Base-by-base conservation (phyloP, 2,329 filamentous ascomycete genomes). In the Alternaria burnsii region DNA sequence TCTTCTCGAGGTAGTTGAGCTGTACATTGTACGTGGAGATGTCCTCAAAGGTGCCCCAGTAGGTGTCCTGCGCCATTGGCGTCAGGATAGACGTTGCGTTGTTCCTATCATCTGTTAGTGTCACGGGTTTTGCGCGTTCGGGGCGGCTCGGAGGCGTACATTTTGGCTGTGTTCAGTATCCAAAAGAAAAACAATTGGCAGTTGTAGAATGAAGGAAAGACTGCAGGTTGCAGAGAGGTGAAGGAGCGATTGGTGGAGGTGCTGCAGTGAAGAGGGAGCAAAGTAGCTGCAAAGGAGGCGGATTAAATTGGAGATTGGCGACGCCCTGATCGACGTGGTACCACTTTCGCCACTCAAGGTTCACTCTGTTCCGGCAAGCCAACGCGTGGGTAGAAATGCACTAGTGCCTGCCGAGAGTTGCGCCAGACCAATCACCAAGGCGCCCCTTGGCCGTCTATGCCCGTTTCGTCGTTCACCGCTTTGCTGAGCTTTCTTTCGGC, bases 1-100 rank as follows among this genome's bases (percentile, higher is more conserved):
- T 85, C 76, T 90, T 89, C 85, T 99, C 95, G 74, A 89, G 83
- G 66, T 92, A 85, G 81, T 93, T 97, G 75, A 99, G 88, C 70
- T 93, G 88, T 59, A 96, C 87, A 86, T 97, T 95, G 85, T 87
- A 87, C 68, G 87, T 85, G 26, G 86, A 85, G 65, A 90, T 86
- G 71, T 88, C 85, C 60, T 88, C 84, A 75, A 87, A 90, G 63
- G 88, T 85, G 70, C 83, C 85, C 87, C 87, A 89, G 79, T 89
- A 91, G 48, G 86, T 86, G 65, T 85, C 83, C 55, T 83, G 80
- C 67, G 81, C 74, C 73, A 76, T 75, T 53, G 74, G 73, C 71
- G 73, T 71, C 69, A 76, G 65, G 51, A 75, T 44, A 8, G 71
- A 63, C 22, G 76, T 75, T 38, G 74, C 75, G 66, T 79, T 79